Percentiles rank a stretch among this genome's conserved stretches.
Conservation (phyloP, 345 rosid species). For the Bretschneidera sinensis region DNA sequence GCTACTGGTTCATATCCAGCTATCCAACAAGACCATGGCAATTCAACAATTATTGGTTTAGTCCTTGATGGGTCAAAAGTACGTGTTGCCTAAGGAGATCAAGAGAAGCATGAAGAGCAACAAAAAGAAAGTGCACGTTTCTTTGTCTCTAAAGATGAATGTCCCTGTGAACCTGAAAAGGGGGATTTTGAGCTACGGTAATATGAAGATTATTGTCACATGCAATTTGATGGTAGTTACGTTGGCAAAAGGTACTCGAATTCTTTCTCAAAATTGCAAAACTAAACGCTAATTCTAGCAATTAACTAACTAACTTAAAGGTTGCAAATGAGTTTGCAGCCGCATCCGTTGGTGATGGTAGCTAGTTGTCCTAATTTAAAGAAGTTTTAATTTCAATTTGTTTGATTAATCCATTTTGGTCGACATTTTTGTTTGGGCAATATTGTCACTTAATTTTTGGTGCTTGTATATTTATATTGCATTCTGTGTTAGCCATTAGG, state of each 20-base stretch:
- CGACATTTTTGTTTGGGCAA: too few species aligned
- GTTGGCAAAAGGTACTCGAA: neutral
- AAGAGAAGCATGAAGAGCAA: neutral
- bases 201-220: slow-evolving; percentile 1
- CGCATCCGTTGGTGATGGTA: too few species aligned
- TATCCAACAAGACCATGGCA: neutral
- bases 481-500: too few species aligned
- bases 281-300: slow-evolving; percentile 13
- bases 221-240: slow-evolving; percentile 17
- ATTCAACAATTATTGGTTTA: neutral
- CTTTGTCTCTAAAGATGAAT: slow-evolving; percentile 12
- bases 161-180: slow-evolving; percentile 20
- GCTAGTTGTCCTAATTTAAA: too few species aligned
- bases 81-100: neutral
- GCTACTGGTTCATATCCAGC: neutral
- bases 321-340: too few species aligned
- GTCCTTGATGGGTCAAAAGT: neutral
- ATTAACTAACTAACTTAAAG: neutral
- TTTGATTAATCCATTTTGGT: too few species aligned
- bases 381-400: too few species aligned
- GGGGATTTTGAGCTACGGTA: slow-evolving; percentile 4
- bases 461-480: too few species aligned
- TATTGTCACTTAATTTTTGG: too few species aligned
- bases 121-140: neutral
- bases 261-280: slow-evolving; percentile 24